Conservation (phyloP, 2,329 filamentous ascomycete genomes). For the Monilinia laxa region DNA sequence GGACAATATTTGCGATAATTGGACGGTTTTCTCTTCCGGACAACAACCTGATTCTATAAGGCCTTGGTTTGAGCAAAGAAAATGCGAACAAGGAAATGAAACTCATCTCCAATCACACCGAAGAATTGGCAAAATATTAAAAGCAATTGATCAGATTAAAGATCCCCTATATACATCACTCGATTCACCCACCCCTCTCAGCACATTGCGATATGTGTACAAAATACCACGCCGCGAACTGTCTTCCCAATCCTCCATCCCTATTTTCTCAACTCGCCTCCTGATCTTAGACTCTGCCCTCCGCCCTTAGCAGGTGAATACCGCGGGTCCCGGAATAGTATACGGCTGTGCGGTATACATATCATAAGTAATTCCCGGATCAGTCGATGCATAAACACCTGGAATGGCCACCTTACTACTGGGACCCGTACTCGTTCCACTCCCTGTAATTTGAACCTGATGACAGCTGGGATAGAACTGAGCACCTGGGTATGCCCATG, state of each 20-base stretch:
- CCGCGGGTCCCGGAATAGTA: slow-evolving; percentile 45
- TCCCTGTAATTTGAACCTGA: slow-evolving; percentile 50
- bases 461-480: slow-evolving; percentile 39
- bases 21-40: no score
- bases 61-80: no score
- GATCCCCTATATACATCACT: neutral
- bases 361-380: slow-evolving; percentile 42
- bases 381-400: slow-evolving; percentile 48
- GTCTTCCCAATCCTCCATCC: neutral
- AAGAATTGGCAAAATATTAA: no score
- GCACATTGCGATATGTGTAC: neutral
- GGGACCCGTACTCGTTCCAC: slow-evolving; percentile 45
- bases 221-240: neutral
- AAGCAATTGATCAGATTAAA: neutral
- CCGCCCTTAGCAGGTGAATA: slow-evolving; percentile 36
- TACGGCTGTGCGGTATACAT: slow-evolving; percentile 47
- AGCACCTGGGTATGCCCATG: slow-evolving; percentile 39
- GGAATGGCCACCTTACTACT: slow-evolving; percentile 46
- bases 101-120: no score
- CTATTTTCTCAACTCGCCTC: neutral
- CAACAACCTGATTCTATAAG: no score
- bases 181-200: accelerated
- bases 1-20: no score
- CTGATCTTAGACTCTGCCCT: no score
- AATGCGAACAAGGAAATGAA: no score